Conservation (phyloP, 2,329 filamentous ascomycete species). For the Fusarium luffae region DNA sequence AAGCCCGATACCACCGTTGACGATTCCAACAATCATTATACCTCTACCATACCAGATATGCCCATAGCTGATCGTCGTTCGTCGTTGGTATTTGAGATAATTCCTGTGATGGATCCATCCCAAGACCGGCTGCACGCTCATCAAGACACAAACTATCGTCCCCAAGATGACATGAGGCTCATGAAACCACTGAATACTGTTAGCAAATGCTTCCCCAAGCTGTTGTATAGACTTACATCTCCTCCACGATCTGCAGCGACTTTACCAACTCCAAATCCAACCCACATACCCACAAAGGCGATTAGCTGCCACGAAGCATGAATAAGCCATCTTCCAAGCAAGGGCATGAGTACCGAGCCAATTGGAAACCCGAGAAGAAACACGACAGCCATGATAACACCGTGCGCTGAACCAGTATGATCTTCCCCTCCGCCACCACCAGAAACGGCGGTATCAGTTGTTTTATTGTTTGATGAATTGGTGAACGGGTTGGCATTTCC, state of each 20-base stretch:
- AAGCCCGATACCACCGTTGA: not conserved
- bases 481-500: not conserved
- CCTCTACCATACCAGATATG: slow-evolving; percentile 9
- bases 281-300: not conserved
- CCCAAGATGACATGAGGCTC: slow-evolving; percentile 2
- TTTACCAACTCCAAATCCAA: slow-evolving; percentile 4
- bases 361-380: slow-evolving; percentile 1
- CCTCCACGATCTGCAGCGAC: not conserved
- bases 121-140: not conserved
- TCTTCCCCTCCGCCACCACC: not conserved
- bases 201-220: accelerated
- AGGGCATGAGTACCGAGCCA: not conserved
- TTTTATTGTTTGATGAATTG: not conserved
- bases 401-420: not conserved
- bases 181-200: not conserved
- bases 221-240: not conserved
- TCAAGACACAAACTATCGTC: not conserved
- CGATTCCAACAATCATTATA: slow-evolving; percentile 5
- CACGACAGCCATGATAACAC: not conserved
- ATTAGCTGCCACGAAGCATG: slow-evolving; percentile 9
- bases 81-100: slow-evolving; percentile 1
- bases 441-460: not conserved
- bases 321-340: not conserved
- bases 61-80: not conserved
- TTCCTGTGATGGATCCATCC: slow-evolving; percentile 8